Base-by-base conservation (phyloP, 208 protist species). In the Leishmania arabica region DNA sequence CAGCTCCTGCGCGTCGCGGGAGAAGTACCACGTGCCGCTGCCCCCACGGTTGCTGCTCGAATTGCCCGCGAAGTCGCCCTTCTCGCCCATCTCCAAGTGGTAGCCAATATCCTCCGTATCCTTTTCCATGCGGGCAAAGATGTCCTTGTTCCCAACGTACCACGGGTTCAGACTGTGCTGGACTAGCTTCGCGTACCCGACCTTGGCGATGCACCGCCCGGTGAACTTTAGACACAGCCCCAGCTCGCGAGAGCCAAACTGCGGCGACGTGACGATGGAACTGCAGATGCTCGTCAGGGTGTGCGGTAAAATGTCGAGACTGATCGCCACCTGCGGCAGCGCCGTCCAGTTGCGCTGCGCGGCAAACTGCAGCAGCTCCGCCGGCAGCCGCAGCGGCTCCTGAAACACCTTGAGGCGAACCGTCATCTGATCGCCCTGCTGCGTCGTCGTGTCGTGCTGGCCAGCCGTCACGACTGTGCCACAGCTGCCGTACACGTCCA, bases 221-320 rank as follows among this genome's bases (percentile, higher is more conserved):
- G 86, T 90, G 81, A 93, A 95, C 84, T 96, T 90, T 34, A 98
- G 75, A 82, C 92, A 91, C 31, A 98, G 86, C 3, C 95, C 95
- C 56, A 98, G 71, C 84, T 98, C 92, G n/a, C 91, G 89, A 21
- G 91, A 93, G 77, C 95, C 95, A 77, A 90, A 96, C 85, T 94
- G 89, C 17, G 92, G 79, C 8, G 92, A 83, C 13, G 93, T 97
- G 47, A 88, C 86, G 21, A 97, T 81, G 53, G 90, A 93, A 77
- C 95, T 92, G 83, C 90, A 93, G 60, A 98, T 81, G 31, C 83
- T 89, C 34, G 87, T 87, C 37, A 98, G 77, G 6, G 90, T 90
- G 70, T 87, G 84, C 5, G 86, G 69, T 31, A 84, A 85, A 49
- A 97, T 84, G 66, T 86, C 81, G 21, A 97, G 58, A 40, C 87